Conservation (phyloP, 805 yeast genomes). For the Wickerhamomyces ciferrii region DNA sequence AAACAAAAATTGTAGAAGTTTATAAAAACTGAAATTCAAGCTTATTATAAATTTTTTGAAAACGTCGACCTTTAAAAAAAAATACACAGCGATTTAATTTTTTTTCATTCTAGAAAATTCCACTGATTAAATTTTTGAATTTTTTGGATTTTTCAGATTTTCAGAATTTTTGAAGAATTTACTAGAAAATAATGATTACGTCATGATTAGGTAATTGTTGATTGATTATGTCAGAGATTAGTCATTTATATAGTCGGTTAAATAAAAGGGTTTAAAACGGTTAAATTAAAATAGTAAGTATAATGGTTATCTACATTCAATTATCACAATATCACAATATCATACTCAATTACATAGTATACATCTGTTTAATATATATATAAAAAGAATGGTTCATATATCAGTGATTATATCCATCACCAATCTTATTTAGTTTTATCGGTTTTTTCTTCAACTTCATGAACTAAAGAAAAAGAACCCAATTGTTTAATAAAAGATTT, state of each 20-base stretch:
- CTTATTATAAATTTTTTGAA: neutral
- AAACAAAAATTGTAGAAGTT: neutral
- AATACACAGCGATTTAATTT: neutral
- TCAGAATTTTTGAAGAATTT: too few relatives aligned
- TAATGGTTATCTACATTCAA: too few relatives aligned
- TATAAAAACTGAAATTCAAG: neutral
- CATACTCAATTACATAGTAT: neutral
- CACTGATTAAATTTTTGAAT: neutral
- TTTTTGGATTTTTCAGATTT: too few relatives aligned
- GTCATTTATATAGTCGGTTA: too few relatives aligned
- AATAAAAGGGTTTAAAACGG: too few relatives aligned
- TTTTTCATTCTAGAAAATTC: constrained; percentile 14
- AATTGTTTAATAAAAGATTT: constrained; percentile 28
- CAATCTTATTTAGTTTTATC: neutral
- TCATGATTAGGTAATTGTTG: too few relatives aligned
- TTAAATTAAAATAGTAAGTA: too few relatives aligned
- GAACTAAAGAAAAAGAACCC: constrained; percentile 13
- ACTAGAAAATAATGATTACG: too few relatives aligned
- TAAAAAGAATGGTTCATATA: neutral
- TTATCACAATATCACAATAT: too few relatives aligned
- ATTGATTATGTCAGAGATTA: too few relatives aligned
- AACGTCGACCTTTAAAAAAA: neutral
- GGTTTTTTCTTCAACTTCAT: constrained; percentile 11
- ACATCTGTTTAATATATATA: neutral
- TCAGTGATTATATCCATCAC: neutral